A percentile compares a stretch with the other conserved stretches of the same genome.
Conservation (phyloP, 2,329 filamentous ascomycete species). For the Dactylellina drechsleri region DNA sequence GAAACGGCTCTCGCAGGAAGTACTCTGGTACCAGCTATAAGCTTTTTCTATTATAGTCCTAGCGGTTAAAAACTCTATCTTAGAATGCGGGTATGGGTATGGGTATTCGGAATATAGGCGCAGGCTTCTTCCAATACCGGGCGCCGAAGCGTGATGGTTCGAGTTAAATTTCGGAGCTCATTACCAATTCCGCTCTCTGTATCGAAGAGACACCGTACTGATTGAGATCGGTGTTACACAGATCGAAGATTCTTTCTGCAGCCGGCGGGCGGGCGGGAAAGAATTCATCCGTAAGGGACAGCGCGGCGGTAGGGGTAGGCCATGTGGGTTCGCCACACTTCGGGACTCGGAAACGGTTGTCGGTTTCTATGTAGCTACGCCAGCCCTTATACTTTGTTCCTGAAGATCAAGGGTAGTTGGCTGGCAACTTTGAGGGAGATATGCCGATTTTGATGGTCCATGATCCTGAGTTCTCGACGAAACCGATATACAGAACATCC, state of each 20-base stretch:
- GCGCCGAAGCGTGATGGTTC: not conserved
- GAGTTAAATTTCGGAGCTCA: conserved; percentile 21
- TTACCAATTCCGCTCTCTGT: conserved; percentile 3
- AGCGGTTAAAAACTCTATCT: too few relatives aligned
- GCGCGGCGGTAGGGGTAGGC: not conserved
- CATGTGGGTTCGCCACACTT: conserved; percentile 16
- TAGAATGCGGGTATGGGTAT: too few relatives aligned
- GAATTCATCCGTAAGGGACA: conserved; percentile 21
- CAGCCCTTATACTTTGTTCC: conserved; percentile 42
- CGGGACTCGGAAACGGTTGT: conserved; percentile 19
- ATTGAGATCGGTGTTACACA: conserved; percentile 22
- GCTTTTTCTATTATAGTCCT: too few relatives aligned
- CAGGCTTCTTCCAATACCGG: not conserved
- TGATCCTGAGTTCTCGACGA: too few relatives aligned
- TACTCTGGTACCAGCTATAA: not conserved
- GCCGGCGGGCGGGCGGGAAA: conserved; percentile 19
- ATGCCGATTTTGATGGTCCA: too few relatives aligned
- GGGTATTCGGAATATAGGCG: too few relatives aligned
- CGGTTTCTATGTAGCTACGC: not conserved
- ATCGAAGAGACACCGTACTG: too few relatives aligned
- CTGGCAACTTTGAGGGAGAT: too few relatives aligned
- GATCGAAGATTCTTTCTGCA: conserved; percentile 10
- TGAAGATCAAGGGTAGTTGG: conserved; percentile 40
- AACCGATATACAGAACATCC: too few relatives aligned
- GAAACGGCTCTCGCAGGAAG: not conserved